Base-by-base conservation (phyloP, 2,329 filamentous ascomycete genomes). In the Beauveria rudraprayagi region DNA sequence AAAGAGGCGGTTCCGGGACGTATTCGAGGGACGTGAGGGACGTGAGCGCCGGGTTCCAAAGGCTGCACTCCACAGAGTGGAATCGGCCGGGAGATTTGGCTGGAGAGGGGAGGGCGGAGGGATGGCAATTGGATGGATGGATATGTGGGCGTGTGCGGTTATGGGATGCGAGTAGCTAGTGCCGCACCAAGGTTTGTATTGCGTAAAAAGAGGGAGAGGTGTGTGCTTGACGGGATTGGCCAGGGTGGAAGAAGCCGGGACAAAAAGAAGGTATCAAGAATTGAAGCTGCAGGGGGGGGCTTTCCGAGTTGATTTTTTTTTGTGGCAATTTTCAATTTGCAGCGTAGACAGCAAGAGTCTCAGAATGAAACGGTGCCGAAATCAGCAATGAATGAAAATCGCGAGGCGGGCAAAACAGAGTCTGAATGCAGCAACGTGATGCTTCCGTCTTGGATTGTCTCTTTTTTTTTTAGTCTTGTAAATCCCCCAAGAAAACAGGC, bases 81-180 rank as follows among this genome's bases (percentile, higher is more conserved):
- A 62, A 62, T 62, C 61, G 61, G 61, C 50, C 50, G 61, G 61
- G 56, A 55, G 61, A 59, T 62, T 61, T 58, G 55, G 37, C 37
- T 53, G 48, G 54, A 50, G 54, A 30, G 26, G 28, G n/a, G 24
- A 26, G 28, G 24, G 54, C 10, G 40, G 8, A 46, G 10, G 46
- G 50, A 19, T n/a, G 37, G 57, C 30, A 11, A 34, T 41, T 52
- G 57, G 44, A 50, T 52, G 57, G 44, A 41, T 24, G 47, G 11
- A n/a, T 51, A 8, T 28, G 24, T 19, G 53, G 11, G 37, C 19
- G 48, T 44, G 40, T 14, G 28, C 34, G 16, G 26, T 52, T 41
- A 34, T 34, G 30, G 30, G 50, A 26, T 56, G 40, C 24, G 56
- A 52, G 37, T 44, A 59, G 48, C 56, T 59, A 59, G 56, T 53